Conservation (phyloP, 495 filamentous ascomycete genomes). For the Penicillium taxi region DNA sequence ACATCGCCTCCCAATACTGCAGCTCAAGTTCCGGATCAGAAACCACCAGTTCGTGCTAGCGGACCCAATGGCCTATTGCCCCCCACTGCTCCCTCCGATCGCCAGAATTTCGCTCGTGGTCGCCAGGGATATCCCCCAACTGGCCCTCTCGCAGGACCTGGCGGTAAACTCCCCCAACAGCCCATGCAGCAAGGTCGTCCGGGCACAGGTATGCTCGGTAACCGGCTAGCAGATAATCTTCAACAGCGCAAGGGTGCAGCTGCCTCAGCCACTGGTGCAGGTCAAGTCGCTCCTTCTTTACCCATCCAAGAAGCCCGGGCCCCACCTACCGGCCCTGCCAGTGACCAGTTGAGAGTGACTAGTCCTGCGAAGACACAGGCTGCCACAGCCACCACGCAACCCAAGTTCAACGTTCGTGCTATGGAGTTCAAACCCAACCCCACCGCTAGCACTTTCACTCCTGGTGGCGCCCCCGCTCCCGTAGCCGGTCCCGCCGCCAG, state of each 20-base stretch:
- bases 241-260: constrained; percentile 47
- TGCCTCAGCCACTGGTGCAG: constrained; percentile 23
- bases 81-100: constrained; percentile 32
- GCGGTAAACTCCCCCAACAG: constrained; percentile 35
- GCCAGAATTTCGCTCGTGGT: constrained; percentile 33
- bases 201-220: constrained; percentile 42
- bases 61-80: constrained; percentile 27
- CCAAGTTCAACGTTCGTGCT: constrained; percentile 73
- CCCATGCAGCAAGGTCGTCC: constrained; percentile 33
- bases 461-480: constrained; percentile 51
- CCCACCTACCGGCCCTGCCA: constrained; percentile 42
- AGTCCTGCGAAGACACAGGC: constrained; percentile 43
- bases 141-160: constrained; percentile 32
- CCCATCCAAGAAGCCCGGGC: constrained; percentile 46
- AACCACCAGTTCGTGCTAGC: constrained; percentile 22
- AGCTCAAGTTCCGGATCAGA: constrained; percentile 29
- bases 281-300: constrained; percentile 44
- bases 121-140: constrained; percentile 43
- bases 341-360: constrained; percentile 33
- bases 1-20: constrained; percentile 42
- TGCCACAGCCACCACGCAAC: constrained; percentile 44
- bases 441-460: constrained; percentile 69
- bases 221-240: constrained; percentile 48
- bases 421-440: constrained; percentile 79
- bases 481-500: constrained; percentile 39